Conservation (phyloP, 768 basidiomycete species). For the Boletus rubropictus region DNA sequence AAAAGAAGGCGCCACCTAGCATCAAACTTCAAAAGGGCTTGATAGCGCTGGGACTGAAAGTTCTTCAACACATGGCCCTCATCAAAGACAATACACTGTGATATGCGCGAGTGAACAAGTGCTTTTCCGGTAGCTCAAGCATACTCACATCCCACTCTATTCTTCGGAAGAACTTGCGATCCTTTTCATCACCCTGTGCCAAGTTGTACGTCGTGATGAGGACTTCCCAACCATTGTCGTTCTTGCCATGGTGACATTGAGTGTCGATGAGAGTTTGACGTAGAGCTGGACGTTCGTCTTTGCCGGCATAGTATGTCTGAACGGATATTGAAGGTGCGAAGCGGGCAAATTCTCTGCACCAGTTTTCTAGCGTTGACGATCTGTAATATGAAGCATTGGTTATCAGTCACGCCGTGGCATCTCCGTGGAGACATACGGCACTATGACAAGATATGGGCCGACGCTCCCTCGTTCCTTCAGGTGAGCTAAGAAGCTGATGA, state of each 20-base stretch:
- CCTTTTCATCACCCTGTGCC: conserved; percentile 79
- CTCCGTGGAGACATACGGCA: conserved; percentile 62
- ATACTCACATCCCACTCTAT: conserved; percentile 85
- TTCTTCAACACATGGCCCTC: conserved; percentile 98
- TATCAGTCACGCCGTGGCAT: background rate
- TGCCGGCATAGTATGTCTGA: conserved; percentile 90
- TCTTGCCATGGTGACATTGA: conserved; percentile 41
- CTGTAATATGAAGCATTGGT: conserved; percentile 34
- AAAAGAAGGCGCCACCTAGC: conserved; percentile 88
- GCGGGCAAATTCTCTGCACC: conserved; percentile 92
- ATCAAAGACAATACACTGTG: conserved; percentile 87
- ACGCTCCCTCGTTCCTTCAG: conserved; percentile 71
- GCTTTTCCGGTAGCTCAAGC: background rate
- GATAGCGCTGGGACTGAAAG: conserved; percentile 94
- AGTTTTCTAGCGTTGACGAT: conserved; percentile 95
- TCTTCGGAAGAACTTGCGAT: conserved; percentile 88
- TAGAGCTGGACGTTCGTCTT: conserved; percentile 73
- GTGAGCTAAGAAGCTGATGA: conserved; percentile 92
- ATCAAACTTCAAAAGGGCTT: conserved; percentile 76
- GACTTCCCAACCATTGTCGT: conserved; percentile 76
- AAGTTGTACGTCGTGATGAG: conserved; percentile 95
- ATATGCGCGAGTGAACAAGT: background rate
- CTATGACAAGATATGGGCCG: conserved; percentile 90
- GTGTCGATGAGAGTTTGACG: conserved; percentile 68
- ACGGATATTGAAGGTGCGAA: conserved; percentile 85